These are phyloP conservation scores for Pleurotus eryngii DNA, from an alignment of 768 basidiomycete species.

Conservation along the genomic window DNA sequence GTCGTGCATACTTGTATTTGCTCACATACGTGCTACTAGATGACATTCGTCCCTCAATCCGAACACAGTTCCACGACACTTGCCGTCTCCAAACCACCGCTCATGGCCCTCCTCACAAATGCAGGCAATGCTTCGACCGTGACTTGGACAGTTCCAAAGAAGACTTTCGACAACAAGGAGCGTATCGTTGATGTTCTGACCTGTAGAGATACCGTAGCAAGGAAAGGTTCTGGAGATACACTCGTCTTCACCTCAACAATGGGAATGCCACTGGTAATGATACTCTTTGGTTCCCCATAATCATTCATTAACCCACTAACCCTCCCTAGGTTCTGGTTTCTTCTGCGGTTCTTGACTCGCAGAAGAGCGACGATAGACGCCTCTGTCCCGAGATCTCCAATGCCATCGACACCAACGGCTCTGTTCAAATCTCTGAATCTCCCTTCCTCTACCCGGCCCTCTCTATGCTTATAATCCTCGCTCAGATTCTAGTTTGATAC, in stretches of 20 bases:
- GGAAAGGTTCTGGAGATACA: constrained; percentile 37
- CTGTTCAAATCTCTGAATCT: no score
- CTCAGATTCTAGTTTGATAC: no score
- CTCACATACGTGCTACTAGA: constrained; percentile 23
- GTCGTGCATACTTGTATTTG: background rate
- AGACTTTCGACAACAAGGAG: constrained; percentile 35
- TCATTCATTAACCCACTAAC: no score
- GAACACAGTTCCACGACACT: constrained; percentile 31
- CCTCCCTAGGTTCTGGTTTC: no score
- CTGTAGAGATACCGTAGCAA: constrained; percentile 31
- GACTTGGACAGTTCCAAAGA: constrained; percentile 39
- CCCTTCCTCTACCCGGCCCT: no score
- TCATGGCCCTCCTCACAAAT: constrained; percentile 57
- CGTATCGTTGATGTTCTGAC: constrained; percentile 51
- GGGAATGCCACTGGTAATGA: constrained; percentile 42
- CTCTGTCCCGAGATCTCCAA: no score
- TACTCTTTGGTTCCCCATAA: no score
- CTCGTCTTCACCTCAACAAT: constrained; percentile 32
- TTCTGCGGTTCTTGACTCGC: no score
- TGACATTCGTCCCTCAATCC: constrained; percentile 39
- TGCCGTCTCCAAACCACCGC: constrained; percentile 51
- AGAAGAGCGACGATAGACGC: no score
- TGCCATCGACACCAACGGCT: no score
- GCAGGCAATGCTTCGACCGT: constrained; percentile 36
- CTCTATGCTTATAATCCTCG: no score